These are phyloP conservation scores for Trebouxia sp. DNA, from an alignment of 139 green algal species.

Conservation along the genomic window DNA sequence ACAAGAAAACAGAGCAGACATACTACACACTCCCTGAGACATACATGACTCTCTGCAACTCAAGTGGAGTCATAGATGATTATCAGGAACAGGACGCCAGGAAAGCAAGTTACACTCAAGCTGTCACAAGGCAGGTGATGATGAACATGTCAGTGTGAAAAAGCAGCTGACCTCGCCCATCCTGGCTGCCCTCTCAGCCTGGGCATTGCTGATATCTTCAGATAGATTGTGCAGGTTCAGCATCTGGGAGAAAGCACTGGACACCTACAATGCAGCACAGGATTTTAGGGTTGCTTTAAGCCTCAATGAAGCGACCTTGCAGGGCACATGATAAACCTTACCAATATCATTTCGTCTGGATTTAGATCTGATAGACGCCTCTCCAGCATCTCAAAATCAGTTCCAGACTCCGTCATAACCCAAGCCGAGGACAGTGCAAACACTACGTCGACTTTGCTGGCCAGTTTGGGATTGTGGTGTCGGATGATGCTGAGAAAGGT, in stretches of 20 bases:
- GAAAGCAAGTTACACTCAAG: no score
- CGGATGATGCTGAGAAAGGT: constrained; percentile 73
- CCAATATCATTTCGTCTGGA: constrained; percentile 84
- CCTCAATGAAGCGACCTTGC: no score
- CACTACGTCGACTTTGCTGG: constrained; percentile 79
- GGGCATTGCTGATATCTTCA: constrained; percentile 77
- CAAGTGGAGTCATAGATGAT: no score
- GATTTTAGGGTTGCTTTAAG: neutral
- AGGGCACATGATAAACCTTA: constrained; percentile 39
- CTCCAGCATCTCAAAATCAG: constrained; percentile 85
- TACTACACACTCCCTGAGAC: no score
- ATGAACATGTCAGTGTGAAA: neutral
- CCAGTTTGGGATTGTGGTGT: constrained; percentile 81
- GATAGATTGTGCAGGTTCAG: constrained; percentile 94
- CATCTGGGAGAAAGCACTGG: constrained; percentile 85
- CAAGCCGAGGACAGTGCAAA: constrained; percentile 77
- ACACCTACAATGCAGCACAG: no score
- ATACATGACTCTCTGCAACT: no score
- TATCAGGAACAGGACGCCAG: no score
- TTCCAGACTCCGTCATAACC: constrained; percentile 64
- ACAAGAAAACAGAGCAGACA: no score
- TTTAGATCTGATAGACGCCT: constrained; percentile 68
- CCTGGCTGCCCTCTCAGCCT: constrained; percentile 66
- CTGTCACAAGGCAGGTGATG: neutral
- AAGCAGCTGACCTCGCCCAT: constrained; percentile 65